These are phyloP conservation scores for Annulohypoxylon truncatum DNA, from an alignment of 2,329 filamentous ascomycete genomes.

Conservation along the genomic window DNA sequence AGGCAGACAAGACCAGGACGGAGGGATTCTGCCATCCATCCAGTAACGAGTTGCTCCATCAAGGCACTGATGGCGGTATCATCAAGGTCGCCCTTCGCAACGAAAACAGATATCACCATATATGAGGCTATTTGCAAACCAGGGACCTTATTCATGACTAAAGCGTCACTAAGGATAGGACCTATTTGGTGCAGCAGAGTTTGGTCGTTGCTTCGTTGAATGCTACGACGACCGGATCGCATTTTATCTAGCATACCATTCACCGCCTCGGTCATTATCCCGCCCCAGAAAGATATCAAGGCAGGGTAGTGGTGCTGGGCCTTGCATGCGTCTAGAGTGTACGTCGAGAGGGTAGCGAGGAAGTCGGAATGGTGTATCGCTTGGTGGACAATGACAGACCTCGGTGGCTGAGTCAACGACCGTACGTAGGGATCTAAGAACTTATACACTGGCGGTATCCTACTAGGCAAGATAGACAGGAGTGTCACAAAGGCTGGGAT, in stretches of 20 bases:
- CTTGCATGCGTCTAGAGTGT: conserved; percentile 80
- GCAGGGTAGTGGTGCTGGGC: conserved; percentile 79
- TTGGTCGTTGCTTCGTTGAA: conserved; percentile 85
- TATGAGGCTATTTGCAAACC: conserved; percentile 89
- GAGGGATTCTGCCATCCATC: conserved; percentile 80
- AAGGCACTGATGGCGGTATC: conserved; percentile 85
- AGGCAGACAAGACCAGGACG: conserved; percentile 82
- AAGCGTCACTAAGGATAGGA: conserved; percentile 79
- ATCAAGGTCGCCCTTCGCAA: conserved; percentile 81
- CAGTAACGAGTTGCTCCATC: conserved; percentile 87
- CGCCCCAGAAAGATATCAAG: conserved; percentile 90
- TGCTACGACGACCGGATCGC: conserved; percentile 77
- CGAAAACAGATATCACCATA: conserved; percentile 88
- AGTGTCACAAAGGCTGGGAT: conserved; percentile 87
- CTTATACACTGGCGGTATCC: conserved; percentile 78
- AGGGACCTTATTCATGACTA: conserved; percentile 79
- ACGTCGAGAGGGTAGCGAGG: conserved; percentile 79
- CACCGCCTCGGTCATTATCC: conserved; percentile 85
- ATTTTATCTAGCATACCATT: conserved; percentile 83
- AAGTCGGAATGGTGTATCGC: conserved; percentile 83
- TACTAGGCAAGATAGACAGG: conserved; percentile 84
- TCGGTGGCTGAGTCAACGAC: conserved; percentile 79
- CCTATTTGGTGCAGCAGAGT: conserved; percentile 74
- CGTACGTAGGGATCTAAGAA: conserved; percentile 90
- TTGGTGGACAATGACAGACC: conserved; percentile 84